These are phyloP conservation scores for Sclerospora graminicola DNA, from an alignment of 352 stramenopile genomes.

Conservation along the genomic window DNA sequence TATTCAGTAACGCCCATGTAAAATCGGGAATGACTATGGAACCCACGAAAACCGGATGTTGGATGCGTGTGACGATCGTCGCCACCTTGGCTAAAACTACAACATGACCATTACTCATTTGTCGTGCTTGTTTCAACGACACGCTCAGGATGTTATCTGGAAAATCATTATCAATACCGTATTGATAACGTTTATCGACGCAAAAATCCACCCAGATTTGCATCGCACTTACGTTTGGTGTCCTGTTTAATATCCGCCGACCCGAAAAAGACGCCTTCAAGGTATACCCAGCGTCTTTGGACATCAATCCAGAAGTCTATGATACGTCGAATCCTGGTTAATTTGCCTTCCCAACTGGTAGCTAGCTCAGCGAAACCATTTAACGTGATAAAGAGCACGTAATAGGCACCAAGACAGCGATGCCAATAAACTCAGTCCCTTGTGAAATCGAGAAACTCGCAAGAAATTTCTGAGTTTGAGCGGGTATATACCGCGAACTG, in stretches of 20 bases:
- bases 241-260: slow-evolving; percentile 98
- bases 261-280: slow-evolving; percentile 99
- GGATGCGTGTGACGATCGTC: too few species aligned
- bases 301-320: slow-evolving; percentile 99
- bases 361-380: slow-evolving; percentile 95
- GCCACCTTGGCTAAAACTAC: too few species aligned
- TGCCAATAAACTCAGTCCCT: slow-evolving; percentile 27
- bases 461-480: slow-evolving; percentile 9
- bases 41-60: too few species aligned
- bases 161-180: too few species aligned
- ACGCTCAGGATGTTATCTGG: too few species aligned
- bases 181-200: too few species aligned
- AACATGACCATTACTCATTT: too few species aligned
- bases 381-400: slow-evolving; percentile 31
- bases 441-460: slow-evolving; percentile 34
- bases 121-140: too few species aligned
- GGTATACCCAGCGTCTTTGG: slow-evolving; percentile 98
- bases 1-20: too few species aligned
- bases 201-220: too few species aligned
- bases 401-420: slow-evolving; percentile 30
- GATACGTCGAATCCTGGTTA: slow-evolving; percentile 93
- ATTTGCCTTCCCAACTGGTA: slow-evolving; percentile 95
- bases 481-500: slow-evolving; percentile 20
- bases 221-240: too few species aligned
- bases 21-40: too few species aligned